A percentile compares a stretch with the other conserved stretches of the same genome.
These are phyloP conservation scores for Gossypium trilobum DNA, from an alignment of 441 rosid genomes.

Conservation along the genomic window DNA sequence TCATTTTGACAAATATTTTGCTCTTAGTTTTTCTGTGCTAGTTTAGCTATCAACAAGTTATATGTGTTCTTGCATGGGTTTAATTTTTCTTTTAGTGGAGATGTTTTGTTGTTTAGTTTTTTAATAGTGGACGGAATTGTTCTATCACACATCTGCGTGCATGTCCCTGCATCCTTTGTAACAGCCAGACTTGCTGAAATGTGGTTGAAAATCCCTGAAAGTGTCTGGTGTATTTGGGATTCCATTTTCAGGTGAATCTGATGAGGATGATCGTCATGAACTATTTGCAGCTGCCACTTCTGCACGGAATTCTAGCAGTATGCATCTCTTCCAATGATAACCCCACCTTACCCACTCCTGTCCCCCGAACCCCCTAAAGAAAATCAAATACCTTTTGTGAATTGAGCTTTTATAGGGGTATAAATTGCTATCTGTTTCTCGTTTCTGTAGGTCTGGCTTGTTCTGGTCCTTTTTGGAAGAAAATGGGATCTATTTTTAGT, in stretches of 20 bases:
- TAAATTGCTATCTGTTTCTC: constrained; percentile 2
- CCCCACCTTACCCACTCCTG: background rate
- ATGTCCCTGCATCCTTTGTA: background rate
- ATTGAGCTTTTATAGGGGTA: background rate
- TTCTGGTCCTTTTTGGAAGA: constrained; percentile 77
- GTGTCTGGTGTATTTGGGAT: constrained; percentile 8
- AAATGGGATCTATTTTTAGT: constrained; percentile 64
- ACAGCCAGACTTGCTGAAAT: background rate
- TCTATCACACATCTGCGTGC: background rate
- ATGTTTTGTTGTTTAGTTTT: background rate
- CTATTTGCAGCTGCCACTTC: constrained; percentile 71
- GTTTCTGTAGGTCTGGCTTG: constrained; percentile 53
- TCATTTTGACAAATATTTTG: constrained; percentile 3
- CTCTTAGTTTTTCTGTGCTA: background rate
- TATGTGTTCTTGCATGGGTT: background rate
- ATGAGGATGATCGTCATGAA: constrained; percentile 83
- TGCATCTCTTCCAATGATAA: constrained; percentile 14
- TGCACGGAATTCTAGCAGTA: constrained; percentile 66
- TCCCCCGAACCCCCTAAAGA: background rate
- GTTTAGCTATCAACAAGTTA: constrained; percentile 6
- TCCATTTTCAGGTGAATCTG: constrained; percentile 64
- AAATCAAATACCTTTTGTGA: background rate
- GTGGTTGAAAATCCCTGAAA: background rate
- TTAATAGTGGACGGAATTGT: background rate
- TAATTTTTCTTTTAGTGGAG: background rate